Conservation (phyloP, 208 protist species). For the Leishmania martiniquensis region DNA sequence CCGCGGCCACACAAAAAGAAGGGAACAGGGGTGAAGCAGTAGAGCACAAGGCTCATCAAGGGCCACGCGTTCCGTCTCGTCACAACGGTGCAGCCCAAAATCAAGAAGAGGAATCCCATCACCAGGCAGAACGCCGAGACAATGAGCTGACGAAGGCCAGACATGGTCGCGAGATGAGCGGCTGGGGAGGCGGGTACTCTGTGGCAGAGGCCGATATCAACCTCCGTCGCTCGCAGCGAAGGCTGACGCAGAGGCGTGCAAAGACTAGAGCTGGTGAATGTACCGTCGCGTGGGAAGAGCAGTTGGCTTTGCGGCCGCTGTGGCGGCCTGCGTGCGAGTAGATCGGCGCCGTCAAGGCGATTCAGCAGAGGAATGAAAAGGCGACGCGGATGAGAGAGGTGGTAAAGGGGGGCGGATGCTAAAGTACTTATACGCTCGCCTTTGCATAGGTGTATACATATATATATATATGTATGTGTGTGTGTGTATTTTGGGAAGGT, state of each 20-base stretch:
- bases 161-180: constrained; percentile 24
- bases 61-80: constrained; percentile 49
- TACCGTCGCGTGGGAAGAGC: neutral
- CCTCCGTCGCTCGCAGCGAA: neutral
- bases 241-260: neutral
- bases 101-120: constrained; percentile 55
- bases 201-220: neutral
- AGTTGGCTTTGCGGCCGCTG: neutral
- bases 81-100: constrained; percentile 63
- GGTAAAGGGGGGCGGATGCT: neutral
- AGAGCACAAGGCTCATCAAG: constrained; percentile 57
- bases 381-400: neutral
- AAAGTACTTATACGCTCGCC: neutral
- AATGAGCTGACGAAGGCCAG: constrained; percentile 49
- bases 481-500: no score
- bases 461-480: neutral
- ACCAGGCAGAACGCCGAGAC: constrained; percentile 60
- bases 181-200: neutral
- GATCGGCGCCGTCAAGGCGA: neutral
- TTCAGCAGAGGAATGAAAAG: neutral
- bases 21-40: constrained; percentile 54
- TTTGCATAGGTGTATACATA: neutral
- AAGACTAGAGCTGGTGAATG: neutral
- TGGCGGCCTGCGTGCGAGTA: neutral
- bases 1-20: constrained; percentile 59